Percentiles rank a stretch among this genome's conserved stretches.
Conservation (phyloP, 2,329 filamentous ascomycete genomes). For the Biscogniauxia marginata region DNA sequence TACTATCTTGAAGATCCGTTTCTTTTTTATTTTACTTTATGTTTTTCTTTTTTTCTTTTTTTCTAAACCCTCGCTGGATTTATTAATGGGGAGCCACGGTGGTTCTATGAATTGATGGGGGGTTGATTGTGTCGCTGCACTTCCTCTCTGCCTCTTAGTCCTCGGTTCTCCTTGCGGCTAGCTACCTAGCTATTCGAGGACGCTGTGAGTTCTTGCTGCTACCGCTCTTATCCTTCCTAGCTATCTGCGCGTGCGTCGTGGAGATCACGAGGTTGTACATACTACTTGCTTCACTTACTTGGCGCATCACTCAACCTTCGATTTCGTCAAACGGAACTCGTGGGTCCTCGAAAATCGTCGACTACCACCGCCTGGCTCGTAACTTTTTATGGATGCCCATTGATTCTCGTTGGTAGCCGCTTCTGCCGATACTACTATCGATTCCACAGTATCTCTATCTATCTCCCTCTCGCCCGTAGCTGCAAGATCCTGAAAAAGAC, state of each 20-base stretch:
- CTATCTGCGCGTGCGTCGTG: background rate
- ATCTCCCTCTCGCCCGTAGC: background rate
- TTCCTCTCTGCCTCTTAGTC: background rate
- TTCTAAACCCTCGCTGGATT: constrained; percentile 3
- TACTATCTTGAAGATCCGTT: constrained; percentile 19
- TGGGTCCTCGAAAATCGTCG: background rate
- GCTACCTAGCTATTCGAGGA: too few relatives aligned
- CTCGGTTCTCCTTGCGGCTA: background rate
- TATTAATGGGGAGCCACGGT: constrained; percentile 14
- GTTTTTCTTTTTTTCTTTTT: background rate
- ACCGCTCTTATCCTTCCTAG: background rate
- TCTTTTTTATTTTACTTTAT: constrained; percentile 11
- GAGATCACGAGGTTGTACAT: background rate
- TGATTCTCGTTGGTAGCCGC: background rate
- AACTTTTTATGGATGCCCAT: background rate
- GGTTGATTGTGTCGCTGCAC: constrained; percentile 8
- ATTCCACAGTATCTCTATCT: background rate
- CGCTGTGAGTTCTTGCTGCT: background rate
- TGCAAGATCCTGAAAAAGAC: background rate
- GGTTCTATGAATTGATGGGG: constrained; percentile 11
- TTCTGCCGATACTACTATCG: background rate
- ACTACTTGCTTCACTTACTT: background rate
- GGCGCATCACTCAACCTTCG: background rate
- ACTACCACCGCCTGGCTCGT: background rate
- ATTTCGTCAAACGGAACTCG: background rate